These are phyloP conservation scores for Comarum palustre DNA, from an alignment of 306 rosid genomes.

Conservation along the genomic window DNA sequence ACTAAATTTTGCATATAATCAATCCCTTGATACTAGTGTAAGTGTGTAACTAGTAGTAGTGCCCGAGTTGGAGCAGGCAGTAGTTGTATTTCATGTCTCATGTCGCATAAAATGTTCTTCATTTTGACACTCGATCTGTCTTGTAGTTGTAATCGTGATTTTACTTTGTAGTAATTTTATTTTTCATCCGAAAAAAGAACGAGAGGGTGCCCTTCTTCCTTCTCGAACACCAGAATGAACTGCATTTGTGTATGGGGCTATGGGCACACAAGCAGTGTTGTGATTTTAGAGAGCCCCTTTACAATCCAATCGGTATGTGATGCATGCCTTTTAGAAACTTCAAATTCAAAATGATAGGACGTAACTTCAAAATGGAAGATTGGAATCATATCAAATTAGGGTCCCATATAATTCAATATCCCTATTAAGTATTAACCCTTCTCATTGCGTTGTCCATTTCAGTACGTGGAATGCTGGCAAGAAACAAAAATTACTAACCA, in stretches of 20 bases:
- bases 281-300: neutral
- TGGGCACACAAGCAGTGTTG: neutral
- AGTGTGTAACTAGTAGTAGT: too few relatives aligned
- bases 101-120: too few relatives aligned
- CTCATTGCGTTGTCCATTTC: conserved; percentile 36
- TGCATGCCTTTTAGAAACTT: conserved; percentile 27
- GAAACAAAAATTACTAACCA: neutral
- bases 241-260: neutral
- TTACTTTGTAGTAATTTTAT: too few relatives aligned
- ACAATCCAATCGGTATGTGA: neutral
- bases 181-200: too few relatives aligned
- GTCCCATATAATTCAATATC: conserved; percentile 23
- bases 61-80: too few relatives aligned
- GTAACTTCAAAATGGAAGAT: conserved; percentile 26
- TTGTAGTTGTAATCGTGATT: too few relatives aligned
- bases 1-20: too few relatives aligned
- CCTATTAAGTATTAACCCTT: conserved; percentile 11
- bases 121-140: too few relatives aligned
- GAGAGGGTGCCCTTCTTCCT: too few relatives aligned
- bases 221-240: neutral
- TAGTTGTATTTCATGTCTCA: too few relatives aligned
- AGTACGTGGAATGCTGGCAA: conserved; percentile 19
- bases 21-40: too few relatives aligned
- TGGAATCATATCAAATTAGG: conserved; percentile 16
- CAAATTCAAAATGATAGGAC: conserved; percentile 22